phyloP scores from a whole-genome alignment of 1,284 basidiomycete genomes.

The Pseudozyma sp. region DNA sequence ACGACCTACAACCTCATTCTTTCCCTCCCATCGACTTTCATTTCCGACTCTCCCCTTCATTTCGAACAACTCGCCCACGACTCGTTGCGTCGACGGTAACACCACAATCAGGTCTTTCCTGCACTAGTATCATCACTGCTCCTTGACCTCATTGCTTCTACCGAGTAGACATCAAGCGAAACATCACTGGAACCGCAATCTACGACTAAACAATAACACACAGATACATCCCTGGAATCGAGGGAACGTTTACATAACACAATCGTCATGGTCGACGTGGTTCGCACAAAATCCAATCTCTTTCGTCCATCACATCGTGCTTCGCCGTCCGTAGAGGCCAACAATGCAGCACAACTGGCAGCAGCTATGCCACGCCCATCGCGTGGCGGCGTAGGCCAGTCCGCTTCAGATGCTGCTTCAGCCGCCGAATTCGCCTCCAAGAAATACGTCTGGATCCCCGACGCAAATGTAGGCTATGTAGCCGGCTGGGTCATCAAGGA shows the following conservation, averaged over 20 bases:
- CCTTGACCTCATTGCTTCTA: too few species aligned
- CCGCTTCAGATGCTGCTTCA: slow-evolving; percentile 52
- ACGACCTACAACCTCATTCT: neutral
- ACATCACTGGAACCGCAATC: too few species aligned
- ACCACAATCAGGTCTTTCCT: neutral
- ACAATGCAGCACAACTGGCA: slow-evolving; percentile 47
- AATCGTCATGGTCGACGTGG: slow-evolving; percentile 49
- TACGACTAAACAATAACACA: neutral
- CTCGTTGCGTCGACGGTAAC: neutral
- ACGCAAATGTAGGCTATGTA: slow-evolving; percentile 87
- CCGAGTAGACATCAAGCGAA: too few species aligned
- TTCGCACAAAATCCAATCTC: slow-evolving; percentile 51
- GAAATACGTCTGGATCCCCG: slow-evolving; percentile 96
- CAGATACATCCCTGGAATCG: neutral
- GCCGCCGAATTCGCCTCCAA: slow-evolving; percentile 96
- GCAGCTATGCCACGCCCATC: slow-evolving; percentile 50
- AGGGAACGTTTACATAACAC: neutral
- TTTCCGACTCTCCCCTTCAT: neutral
- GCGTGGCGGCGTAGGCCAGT: slow-evolving; percentile 57
- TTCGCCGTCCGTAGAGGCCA: slow-evolving; percentile 39
- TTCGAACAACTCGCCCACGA: neutral
- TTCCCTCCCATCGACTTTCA: neutral
- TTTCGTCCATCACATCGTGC: slow-evolving; percentile 47
- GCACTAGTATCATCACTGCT: too few species aligned
- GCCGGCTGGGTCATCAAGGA: slow-evolving; percentile 89